These are phyloP conservation scores for Trichoderma erinaceum DNA, from an alignment of 495 filamentous ascomycete genomes.

Conservation along the genomic window DNA sequence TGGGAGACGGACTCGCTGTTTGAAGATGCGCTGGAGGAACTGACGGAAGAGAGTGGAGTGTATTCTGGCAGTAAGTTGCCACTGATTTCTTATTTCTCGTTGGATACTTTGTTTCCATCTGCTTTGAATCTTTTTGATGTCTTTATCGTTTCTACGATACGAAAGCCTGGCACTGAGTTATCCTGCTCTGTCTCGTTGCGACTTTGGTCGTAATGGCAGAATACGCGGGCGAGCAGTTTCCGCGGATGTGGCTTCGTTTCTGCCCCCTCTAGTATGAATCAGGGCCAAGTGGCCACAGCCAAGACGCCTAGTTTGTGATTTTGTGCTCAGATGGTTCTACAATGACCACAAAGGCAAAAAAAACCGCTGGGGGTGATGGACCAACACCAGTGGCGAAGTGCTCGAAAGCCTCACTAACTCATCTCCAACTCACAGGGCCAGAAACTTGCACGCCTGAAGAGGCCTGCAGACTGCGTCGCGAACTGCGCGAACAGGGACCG, in stretches of 20 bases:
- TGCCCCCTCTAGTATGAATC: too few species aligned
- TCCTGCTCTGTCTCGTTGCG: neutral
- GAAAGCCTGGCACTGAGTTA: neutral
- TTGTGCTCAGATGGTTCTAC: neutral
- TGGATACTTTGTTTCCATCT: conserved; percentile 18
- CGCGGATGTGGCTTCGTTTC: too few species aligned
- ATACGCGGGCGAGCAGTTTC: neutral
- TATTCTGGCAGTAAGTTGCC: conserved; percentile 45
- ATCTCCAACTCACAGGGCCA: conserved; percentile 25
- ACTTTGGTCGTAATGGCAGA: neutral
- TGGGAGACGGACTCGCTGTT: conserved; percentile 66
- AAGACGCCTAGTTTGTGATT: too few species aligned
- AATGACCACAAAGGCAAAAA: neutral
- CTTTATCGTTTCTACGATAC: conserved; percentile 15
- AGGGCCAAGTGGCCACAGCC: too few species aligned
- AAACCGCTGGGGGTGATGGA: neutral
- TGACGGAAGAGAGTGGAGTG: conserved; percentile 47
- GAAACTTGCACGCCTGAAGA: conserved; percentile 71
- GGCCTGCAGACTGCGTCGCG: conserved; percentile 57
- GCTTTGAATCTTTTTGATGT: neutral
- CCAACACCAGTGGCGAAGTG: conserved; percentile 12
- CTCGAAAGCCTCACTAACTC: conserved; percentile 15
- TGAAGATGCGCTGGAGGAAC: conserved; percentile 59
- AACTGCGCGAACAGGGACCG: conserved; percentile 68
- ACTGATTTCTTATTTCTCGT: conserved; percentile 22